Evolutionary conservation across 495 filamentous ascomycete species (phyloP), one percentile per base, ranked within the genome.

Genomic region (Xylaria castorea): DNA sequence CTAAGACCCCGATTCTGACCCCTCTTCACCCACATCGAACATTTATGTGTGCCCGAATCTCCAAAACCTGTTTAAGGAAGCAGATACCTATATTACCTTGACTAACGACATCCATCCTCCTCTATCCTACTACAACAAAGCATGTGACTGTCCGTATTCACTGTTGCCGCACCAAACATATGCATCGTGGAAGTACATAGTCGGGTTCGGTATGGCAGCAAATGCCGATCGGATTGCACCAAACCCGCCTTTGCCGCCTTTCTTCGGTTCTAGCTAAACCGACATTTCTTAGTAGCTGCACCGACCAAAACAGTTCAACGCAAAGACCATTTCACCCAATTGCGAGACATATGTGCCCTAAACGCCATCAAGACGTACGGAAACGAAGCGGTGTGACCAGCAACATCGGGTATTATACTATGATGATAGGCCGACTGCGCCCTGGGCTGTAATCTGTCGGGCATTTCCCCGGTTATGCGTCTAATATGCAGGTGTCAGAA

Each of bases 401-500:
- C 61, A 42, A 14, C 38, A 5, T 44, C 14, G 18, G 38, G 61
- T 38, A 14, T 27, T 61, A 60, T 61, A 4, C 16, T 61, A 36
- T 38, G 32, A 34, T 6, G 30, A 32, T 32, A 25, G 53, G 53
- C 53, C 12, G 25, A 5, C 16, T 57, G 27, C 11, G 22, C 30
- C 30, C 53, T 20, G 34, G 27, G 9, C 20, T 16, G 32, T 34
- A 32, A 60, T 30, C 55, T 32, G 30, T 60, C 55, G 30, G 57
- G 12, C 55, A 34, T 62, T 40, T 38, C 58, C 58, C 60, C 22
- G 36, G 36, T 3, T 16, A 44, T 62, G 32, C 20, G 36, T n/a
- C 36, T 32, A 42, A 42, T 42, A 40, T 64, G 61, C 38, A 64
- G 22, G 38, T 38, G 58, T 44, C 44, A 44, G 61, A 64, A 62